Conservation (phyloP, 108 stramenopile species). For the Epithemia pelagica region DNA sequence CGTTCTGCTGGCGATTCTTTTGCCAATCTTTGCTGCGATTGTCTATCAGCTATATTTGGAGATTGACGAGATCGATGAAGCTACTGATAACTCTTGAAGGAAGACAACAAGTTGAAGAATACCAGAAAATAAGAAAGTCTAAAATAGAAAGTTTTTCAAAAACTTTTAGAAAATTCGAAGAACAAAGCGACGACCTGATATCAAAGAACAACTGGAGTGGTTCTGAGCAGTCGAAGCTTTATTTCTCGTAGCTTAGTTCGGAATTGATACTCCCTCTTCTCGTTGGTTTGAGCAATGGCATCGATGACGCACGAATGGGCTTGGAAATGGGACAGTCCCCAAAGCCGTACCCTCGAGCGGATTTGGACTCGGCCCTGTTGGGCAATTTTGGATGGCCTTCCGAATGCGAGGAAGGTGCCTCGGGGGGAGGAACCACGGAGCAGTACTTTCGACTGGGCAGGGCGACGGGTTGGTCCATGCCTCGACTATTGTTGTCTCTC, state of each 20-base stretch:
- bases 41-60: slow-evolving; percentile 47
- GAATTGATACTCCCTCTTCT: neutral
- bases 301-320: neutral
- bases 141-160: too few relatives aligned
- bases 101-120: neutral
- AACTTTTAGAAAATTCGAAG: too few relatives aligned
- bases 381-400: too few relatives aligned
- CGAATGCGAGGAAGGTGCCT: too few relatives aligned
- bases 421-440: too few relatives aligned
- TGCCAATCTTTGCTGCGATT: slow-evolving; percentile 42
- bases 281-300: neutral
- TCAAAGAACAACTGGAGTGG: too few relatives aligned
- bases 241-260: neutral
- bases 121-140: too few relatives aligned
- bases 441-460: neutral
- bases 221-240: too few relatives aligned
- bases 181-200: too few relatives aligned
- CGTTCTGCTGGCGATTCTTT: slow-evolving; percentile 22
- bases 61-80: slow-evolving; percentile 34
- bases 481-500: neutral
- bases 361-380: too few relatives aligned
- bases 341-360: neutral
- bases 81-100: neutral
- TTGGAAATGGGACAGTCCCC: neutral
- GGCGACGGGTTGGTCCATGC: neutral